phyloP scores from a whole-genome alignment of 148 eudicot species.

The Rhododendron mucronatum region DNA sequence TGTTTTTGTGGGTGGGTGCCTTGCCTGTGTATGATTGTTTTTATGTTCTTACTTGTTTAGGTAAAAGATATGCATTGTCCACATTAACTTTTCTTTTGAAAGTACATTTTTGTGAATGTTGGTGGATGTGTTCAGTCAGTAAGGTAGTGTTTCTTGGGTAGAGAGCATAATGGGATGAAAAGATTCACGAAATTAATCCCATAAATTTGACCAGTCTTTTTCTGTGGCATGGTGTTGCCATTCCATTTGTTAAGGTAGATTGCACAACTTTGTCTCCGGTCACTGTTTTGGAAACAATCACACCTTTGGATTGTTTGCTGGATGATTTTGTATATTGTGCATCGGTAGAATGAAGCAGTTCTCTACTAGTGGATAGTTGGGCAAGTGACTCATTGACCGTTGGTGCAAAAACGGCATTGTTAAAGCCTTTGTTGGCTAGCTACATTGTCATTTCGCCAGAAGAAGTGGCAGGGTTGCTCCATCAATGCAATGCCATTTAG shows the following conservation, averaged over 20 bases:
- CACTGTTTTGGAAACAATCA: not conserved
- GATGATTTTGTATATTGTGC: not conserved
- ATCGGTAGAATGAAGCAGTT: not conserved
- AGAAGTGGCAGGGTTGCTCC: not conserved
- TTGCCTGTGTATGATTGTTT: not conserved
- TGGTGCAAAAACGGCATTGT: not conserved
- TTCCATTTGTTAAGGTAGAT: not conserved
- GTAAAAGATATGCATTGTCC: not conserved
- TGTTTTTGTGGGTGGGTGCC: not conserved
- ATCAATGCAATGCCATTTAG: not conserved
- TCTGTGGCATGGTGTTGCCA: not conserved
- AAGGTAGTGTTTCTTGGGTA: not conserved
- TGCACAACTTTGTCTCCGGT: not conserved
- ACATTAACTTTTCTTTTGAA: not conserved
- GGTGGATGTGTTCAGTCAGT: not conserved
- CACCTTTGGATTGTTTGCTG: not conserved
- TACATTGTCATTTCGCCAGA: not conserved
- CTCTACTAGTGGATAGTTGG: not conserved
- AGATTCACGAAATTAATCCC: not conserved
- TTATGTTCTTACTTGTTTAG: not conserved
- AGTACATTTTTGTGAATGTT: not conserved
- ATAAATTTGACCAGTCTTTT: not conserved
- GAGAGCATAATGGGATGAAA: not conserved
- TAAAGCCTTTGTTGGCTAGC: not conserved
- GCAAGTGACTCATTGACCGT: not conserved